Evolutionary conservation across 2,329 filamentous ascomycete species (phyloP).

Genomic region (Periconia sp.): DNA sequence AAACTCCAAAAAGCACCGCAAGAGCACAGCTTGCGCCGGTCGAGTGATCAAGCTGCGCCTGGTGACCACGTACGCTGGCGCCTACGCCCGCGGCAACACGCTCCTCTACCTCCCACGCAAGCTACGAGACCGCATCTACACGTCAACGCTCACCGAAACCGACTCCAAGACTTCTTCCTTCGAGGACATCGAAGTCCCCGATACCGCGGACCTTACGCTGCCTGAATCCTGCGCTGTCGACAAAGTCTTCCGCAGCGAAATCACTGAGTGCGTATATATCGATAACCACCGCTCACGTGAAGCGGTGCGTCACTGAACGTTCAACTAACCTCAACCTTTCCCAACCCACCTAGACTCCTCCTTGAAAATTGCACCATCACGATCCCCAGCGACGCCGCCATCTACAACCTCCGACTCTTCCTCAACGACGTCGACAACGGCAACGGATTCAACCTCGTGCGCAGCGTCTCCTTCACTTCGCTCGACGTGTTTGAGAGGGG

Average conservation of each 20-base stretch:
- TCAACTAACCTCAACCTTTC: background rate
- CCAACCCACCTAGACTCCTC: background rate
- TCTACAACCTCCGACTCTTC: background rate
- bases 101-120: conserved; percentile 2
- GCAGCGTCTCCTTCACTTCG: background rate
- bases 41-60: background rate
- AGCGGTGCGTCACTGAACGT: background rate
- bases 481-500: background rate
- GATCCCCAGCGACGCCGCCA: background rate
- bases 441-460: background rate
- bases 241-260: background rate
- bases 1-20: background rate
- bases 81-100: background rate
- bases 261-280: background rate
- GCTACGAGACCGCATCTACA: conserved; percentile 1
- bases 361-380: background rate
- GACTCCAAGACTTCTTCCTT: background rate
- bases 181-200: background rate
- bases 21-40: background rate
- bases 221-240: background rate
- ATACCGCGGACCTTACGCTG: background rate
- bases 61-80: background rate
- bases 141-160: background rate
- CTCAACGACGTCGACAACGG: background rate
- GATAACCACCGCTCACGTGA: too few relatives aligned